A percentile compares a stretch with the other conserved stretches of the same genome.
These are phyloP conservation scores for Malassezia brasiliensis DNA, from an alignment of 1,284 basidiomycete species.

Conservation along the genomic window DNA sequence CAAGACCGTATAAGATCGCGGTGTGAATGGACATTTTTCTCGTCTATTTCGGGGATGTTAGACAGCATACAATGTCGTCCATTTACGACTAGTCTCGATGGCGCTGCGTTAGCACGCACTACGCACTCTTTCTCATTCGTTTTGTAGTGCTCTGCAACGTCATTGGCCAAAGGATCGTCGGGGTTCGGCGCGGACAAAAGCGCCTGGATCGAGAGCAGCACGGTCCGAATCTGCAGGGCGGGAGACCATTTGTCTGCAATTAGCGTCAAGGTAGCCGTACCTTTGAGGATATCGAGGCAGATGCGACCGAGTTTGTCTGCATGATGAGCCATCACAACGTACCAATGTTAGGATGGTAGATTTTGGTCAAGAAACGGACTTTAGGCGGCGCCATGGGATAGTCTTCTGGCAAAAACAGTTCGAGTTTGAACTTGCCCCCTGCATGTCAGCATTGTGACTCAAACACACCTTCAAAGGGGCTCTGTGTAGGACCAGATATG, in stretches of 20 bases:
- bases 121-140: conserved; percentile 85
- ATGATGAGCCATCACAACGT: conserved; percentile 23
- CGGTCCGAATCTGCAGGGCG: conserved; percentile 92
- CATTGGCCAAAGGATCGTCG: conserved; percentile 91
- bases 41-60: not conserved
- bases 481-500: conserved; percentile 83
- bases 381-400: conserved; percentile 99
- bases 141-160: conserved; percentile 94
- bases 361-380: conserved; percentile 95
- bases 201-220: conserved; percentile 90
- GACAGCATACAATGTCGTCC: conserved; percentile 38
- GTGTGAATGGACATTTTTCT: not conserved
- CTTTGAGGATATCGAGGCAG: conserved; percentile 94
- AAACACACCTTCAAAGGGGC: conserved; percentile 64
- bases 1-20: not conserved
- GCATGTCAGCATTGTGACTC: not conserved
- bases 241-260: conserved; percentile 91
- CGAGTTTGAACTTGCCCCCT: conserved; percentile 76
- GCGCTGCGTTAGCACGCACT: conserved; percentile 25
- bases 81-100: conserved; percentile 41
- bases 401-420: conserved; percentile 94
- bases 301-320: conserved; percentile 94
- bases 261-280: conserved; percentile 48
- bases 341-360: conserved; percentile 99
- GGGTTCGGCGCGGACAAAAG: conserved; percentile 91